A percentile compares a stretch with the other conserved stretches of the same genome.
Conservation (phyloP, 1,284 basidiomycete species). For the Trametes versicolor region DNA sequence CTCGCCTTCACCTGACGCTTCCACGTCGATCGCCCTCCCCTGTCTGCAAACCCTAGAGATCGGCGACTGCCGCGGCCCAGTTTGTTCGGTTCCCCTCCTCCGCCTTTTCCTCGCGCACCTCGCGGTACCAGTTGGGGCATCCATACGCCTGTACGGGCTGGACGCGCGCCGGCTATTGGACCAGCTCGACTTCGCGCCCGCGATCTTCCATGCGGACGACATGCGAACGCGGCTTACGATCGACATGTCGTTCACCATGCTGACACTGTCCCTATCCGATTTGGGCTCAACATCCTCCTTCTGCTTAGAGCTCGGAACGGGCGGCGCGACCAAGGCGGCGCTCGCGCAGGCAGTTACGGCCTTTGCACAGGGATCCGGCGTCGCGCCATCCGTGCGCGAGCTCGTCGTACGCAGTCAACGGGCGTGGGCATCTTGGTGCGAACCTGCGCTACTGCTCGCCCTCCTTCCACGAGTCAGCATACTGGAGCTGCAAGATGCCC, state of each 20-base stretch:
- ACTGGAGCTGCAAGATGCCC: slow-evolving; percentile 17
- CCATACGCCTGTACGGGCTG: slow-evolving; percentile 22
- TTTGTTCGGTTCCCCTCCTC: slow-evolving; percentile 17
- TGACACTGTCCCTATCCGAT: slow-evolving; percentile 9
- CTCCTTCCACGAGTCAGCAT: slow-evolving; percentile 8
- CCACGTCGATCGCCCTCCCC: slow-evolving; percentile 7
- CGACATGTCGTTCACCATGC: slow-evolving; percentile 21
- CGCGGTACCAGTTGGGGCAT: slow-evolving; percentile 14
- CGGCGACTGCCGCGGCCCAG: slow-evolving; percentile 19
- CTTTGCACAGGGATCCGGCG: slow-evolving; percentile 6
- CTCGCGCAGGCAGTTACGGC: slow-evolving; percentile 17
- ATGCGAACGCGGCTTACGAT: slow-evolving; percentile 8
- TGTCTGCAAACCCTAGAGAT: slow-evolving; percentile 20
- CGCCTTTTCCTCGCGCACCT: slow-evolving; percentile 20
- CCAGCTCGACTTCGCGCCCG: not conserved
- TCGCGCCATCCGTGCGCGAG: not conserved
- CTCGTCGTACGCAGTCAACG: slow-evolving; percentile 26
- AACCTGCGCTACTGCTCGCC: slow-evolving; percentile 15
- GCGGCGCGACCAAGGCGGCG: slow-evolving; percentile 20
- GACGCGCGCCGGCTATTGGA: slow-evolving; percentile 9
- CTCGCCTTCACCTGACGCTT: not conserved
- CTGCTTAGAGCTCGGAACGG: slow-evolving; percentile 25
- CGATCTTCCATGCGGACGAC: slow-evolving; percentile 2
- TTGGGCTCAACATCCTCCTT: slow-evolving; percentile 3
- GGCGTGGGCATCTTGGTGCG: slow-evolving; percentile 31